Evolutionary conservation across 495 filamentous ascomycete genomes (phyloP), one percentile per base, ranked within the genome.

Genomic region (Penicillium cataractarum): DNA sequence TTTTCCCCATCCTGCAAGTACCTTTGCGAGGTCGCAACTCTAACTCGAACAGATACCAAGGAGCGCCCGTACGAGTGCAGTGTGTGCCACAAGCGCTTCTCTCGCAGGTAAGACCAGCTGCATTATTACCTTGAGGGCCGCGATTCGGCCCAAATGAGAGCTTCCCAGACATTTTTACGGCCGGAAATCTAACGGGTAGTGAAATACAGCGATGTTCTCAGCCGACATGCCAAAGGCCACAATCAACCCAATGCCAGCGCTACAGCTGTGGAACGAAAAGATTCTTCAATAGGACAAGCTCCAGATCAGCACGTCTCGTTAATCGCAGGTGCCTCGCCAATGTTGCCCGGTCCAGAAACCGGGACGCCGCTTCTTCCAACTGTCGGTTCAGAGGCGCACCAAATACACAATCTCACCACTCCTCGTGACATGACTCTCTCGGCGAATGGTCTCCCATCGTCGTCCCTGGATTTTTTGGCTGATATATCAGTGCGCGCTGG

Each of bases 61-160:
- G 82, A 84, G 72, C 79, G 81, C 32, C 82, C 82, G 0, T 84
- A 84, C 42, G 78, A 82, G 63, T 84, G 82, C 60, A 76, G 67
- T 58, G 77, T 82, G 56, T 84, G 81, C 66, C 76, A 80, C 40
- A 84, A 83, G 63, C 74, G 80, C 51, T 84, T 83, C 62, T 83
- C 82, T 27, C 71, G 82, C 60, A 84, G 82, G 82, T 83, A 60
- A 67, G 74, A 57, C 33, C 31, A 13, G 21, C 46, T 15, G 21
- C 27, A 27, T 33, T 8, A 13, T 33, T 8, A 13, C 24, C 19
- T 27, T 17, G 13, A 51, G 8, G 15, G 37, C 33, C 7, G 7
- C 7, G 15, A 15, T 24, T 6, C 33, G 32, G 42, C 21, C 9
- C 37, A 24, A 12, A 15, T 10, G 33, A 9, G 49, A 33, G 33